These are phyloP conservation scores for Podospora australis DNA, from an alignment of 495 filamentous ascomycete genomes.

Conservation along the genomic window DNA sequence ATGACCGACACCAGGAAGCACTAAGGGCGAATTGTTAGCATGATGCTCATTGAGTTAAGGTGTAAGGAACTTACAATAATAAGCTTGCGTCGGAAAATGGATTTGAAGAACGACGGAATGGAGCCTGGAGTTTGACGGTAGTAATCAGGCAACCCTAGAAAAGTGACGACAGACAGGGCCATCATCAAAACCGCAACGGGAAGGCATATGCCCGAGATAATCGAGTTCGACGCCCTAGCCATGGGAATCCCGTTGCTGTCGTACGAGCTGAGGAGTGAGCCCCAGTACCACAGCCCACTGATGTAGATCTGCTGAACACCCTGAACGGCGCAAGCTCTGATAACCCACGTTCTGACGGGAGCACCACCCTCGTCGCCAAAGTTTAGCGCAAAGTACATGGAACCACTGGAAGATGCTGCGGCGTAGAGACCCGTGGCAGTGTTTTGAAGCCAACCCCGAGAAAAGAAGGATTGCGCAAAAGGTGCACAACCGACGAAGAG, in stretches of 20 bases:
- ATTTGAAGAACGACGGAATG: conserved; percentile 54
- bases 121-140: conserved; percentile 62
- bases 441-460: conserved; percentile 34
- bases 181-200: conserved; percentile 49
- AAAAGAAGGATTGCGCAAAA: conserved; percentile 30
- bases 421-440: conserved; percentile 54
- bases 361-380: conserved; percentile 58
- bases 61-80: conserved; percentile 33
- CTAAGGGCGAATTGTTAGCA: conserved; percentile 18
- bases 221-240: conserved; percentile 9
- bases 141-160: conserved; percentile 55
- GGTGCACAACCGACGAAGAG: conserved; percentile 56
- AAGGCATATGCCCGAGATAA: conserved; percentile 39
- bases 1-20: conserved; percentile 55
- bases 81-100: conserved; percentile 47
- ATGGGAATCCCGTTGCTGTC: conserved; percentile 23
- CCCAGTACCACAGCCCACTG: conserved; percentile 58
- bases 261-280: conserved; percentile 32
- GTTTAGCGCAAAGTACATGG: conserved; percentile 60
- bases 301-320: conserved; percentile 60
- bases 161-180: conserved; percentile 43
- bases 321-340: conserved; percentile 56
- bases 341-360: conserved; percentile 56
- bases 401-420: conserved; percentile 51
- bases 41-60: neutral